Base-by-base conservation (phyloP, 495 filamentous ascomycete genomes). In the Aspergillus haitiensis region DNA sequence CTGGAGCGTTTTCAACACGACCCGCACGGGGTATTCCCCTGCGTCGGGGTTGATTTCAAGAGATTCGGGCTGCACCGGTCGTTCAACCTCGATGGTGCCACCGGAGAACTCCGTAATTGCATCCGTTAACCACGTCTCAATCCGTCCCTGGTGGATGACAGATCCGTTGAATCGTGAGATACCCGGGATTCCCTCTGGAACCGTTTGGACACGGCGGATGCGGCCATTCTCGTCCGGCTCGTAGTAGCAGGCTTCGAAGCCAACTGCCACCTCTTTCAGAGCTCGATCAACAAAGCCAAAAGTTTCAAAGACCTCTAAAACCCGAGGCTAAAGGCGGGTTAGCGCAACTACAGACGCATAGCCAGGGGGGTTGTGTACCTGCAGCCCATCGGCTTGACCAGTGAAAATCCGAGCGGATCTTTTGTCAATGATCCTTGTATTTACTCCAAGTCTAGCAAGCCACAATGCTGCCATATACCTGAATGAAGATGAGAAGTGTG, bases 221-320 rank as follows among this genome's bases (percentile, higher is more conserved):
- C n/a, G 11, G 0, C 55, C 55, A 16, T 49, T 39, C n/a, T 27
- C 21, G 18, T 48, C 55, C 6, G 55, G 55, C 5, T 49, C 48
- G 75, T 76, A 80, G 32, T 75, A 64, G 45, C 69, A 70, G 13
- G 68, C 66, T 40, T 74, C 70, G 7, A 72, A 57, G 72, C 83
- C 78, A 58, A 83, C 76, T 65, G 83, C 81, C 7, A 77, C 75
- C 60, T 89, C 87, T 45, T 86, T 82, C 74, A 78, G 81, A 7
- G 79, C 80, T 13, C 81, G 76, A 57, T 88, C 82, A 3, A 73
- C 81, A 55, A 89, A 81, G 6, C 84, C 86, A 63, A 89, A 84
- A 56, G 82, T 84, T 52, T 90, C 86, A 27, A 89, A 83, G 12
- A 88, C 81, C 66, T 88, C 86, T 10, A 86, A 63, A 5, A 77